phyloP scores from a whole-genome alignment of 305 asterid species.

The Solanum hybrid region DNA sequence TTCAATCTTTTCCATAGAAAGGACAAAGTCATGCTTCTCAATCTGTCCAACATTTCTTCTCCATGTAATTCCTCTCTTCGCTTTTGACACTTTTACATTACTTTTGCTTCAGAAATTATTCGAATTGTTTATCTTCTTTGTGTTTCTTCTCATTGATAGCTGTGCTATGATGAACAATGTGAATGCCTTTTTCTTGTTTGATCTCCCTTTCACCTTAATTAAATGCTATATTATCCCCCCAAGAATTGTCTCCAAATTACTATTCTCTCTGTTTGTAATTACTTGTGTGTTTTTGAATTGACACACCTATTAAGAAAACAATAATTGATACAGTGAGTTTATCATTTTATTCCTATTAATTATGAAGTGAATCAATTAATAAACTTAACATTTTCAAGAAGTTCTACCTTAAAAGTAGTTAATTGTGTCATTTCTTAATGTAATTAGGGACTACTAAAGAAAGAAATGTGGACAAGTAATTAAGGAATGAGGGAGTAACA shows the following conservation, averaged over 20 bases:
- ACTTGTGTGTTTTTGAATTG: too few relatives aligned
- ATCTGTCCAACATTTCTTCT: background rate
- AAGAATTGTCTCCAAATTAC: background rate
- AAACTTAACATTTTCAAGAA: background rate
- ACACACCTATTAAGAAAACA: too few relatives aligned
- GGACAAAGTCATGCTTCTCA: conserved; percentile 28
- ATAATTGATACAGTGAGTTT: too few relatives aligned
- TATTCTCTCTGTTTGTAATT: background rate
- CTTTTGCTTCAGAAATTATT: background rate
- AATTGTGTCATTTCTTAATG: too few relatives aligned
- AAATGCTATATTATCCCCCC: background rate
- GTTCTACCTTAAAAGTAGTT: background rate
- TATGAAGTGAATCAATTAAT: background rate
- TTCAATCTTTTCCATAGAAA: conserved; percentile 7
- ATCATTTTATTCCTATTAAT: background rate
- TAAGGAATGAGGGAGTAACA: background rate
- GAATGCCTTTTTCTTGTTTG: background rate
- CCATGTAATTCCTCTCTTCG: conserved; percentile 24
- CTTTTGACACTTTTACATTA: background rate
- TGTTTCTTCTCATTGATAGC: too few relatives aligned
- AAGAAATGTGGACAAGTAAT: background rate
- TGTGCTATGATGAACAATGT: background rate
- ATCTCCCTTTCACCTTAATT: background rate
- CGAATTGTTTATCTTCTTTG: background rate
- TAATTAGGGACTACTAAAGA: background rate